Evolutionary conservation across 2,329 filamentous ascomycete genomes (phyloP).

Genomic region (Coniochaeta hoffmannii): DNA sequence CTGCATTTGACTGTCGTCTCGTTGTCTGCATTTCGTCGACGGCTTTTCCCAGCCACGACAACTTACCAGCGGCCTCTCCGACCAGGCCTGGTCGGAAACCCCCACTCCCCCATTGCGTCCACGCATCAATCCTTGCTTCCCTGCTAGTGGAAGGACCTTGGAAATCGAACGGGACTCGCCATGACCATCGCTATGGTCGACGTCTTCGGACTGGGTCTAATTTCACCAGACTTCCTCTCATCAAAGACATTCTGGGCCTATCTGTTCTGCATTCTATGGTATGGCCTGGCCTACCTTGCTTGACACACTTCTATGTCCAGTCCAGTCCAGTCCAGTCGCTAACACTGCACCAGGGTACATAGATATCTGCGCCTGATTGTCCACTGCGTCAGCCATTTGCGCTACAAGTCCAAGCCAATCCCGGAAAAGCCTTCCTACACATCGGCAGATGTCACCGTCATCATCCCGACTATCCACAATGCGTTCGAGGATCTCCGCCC

Average conservation of each 20-base stretch:
- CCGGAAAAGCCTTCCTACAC: slow-evolving; percentile 74
- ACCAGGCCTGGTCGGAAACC: slow-evolving; percentile 7
- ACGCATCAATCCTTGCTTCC: not conserved
- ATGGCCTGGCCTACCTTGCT: slow-evolving; percentile 16
- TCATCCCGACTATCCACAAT: slow-evolving; percentile 88
- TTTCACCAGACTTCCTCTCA: slow-evolving; percentile 27
- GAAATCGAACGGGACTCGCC: not conserved
- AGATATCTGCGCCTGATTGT: slow-evolving; percentile 81
- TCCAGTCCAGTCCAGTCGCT: slow-evolving; percentile 12
- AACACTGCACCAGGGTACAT: slow-evolving; percentile 56
- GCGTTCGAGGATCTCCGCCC: slow-evolving; percentile 75
- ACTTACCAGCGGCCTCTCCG: slow-evolving; percentile 8
- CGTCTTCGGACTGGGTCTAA: slow-evolving; percentile 11
- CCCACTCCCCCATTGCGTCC: not conserved
- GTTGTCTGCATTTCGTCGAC: not conserved
- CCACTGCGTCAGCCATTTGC: slow-evolving; percentile 80
- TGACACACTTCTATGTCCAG: not conserved
- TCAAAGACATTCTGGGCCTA: slow-evolving; percentile 41
- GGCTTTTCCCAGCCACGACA: slow-evolving; percentile 4
- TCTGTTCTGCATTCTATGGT: slow-evolving; percentile 37
- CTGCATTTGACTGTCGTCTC: not conserved
- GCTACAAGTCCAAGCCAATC: slow-evolving; percentile 77
- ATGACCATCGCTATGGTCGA: slow-evolving; percentile 1
- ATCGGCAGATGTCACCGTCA: slow-evolving; percentile 80
- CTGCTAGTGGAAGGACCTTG: not conserved